Percentiles rank a stretch among this genome's conserved stretches.
Conservation (phyloP, 192 early-diverging fungal species). For the Rhizoclosmatium sp. region DNA sequence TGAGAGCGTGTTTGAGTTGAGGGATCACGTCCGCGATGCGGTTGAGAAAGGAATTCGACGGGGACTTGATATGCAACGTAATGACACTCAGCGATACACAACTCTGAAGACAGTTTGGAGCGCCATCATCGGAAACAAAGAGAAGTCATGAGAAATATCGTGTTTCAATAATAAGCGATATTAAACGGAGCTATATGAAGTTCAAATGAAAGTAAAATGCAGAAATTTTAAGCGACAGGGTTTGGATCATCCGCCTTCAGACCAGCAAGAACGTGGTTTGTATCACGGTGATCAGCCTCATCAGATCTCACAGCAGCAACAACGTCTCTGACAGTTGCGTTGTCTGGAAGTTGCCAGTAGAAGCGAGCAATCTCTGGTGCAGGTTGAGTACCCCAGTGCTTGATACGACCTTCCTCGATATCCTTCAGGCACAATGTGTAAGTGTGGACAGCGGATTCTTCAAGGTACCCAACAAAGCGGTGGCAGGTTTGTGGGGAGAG, state of each 20-base stretch:
- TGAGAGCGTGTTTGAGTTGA: not conserved
- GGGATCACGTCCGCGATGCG: not conserved
- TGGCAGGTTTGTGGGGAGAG: constrained; percentile 82
- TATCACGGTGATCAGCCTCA: constrained; percentile 85
- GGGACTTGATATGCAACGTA: not conserved
- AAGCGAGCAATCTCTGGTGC: constrained; percentile 83
- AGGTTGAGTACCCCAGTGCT: constrained; percentile 71
- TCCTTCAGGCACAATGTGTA: constrained; percentile 88
- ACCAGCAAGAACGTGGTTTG: constrained; percentile 88
- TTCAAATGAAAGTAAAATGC: not conserved
- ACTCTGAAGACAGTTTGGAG: not conserved
- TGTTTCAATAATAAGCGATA: not conserved
- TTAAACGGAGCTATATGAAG: not conserved
- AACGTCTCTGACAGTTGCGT: constrained; percentile 83
- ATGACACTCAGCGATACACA: not conserved
- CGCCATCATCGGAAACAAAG: too few species aligned
- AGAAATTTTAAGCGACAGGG: constrained; percentile 29
- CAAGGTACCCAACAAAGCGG: constrained; percentile 89
- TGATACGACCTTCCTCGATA: constrained; percentile 68
- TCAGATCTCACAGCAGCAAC: constrained; percentile 89
- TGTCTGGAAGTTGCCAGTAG: constrained; percentile 78
- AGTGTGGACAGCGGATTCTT: constrained; percentile 91
- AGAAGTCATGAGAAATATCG: not conserved
- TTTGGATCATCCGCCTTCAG: constrained; percentile 51
- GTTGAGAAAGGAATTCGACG: not conserved